Evolutionary conservation across 768 basidiomycete species (phyloP), one percentile per base, ranked within the genome.

Genomic region (Tricholoma sp.): DNA sequence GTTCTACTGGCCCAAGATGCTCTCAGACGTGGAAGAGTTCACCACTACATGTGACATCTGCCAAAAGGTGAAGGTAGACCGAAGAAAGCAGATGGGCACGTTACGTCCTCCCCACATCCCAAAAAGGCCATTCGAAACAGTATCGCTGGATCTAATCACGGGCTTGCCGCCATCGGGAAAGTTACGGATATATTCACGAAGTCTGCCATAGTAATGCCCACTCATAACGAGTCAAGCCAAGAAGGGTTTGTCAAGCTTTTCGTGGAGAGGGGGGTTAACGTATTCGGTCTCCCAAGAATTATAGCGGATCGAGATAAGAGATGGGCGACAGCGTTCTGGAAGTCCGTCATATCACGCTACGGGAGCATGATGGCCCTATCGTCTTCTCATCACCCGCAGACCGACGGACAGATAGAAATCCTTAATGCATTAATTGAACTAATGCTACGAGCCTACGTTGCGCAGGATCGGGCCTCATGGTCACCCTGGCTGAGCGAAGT

Each of bases 371-470:
- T 56, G 31, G 64, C 4, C 53, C 69, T 1, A 67, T 68, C 45
- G 69, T 68, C 1, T 36, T 65, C 2, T 65, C n/a, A 68, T 56
- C 69, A 72, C 54, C 69, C 69, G 1, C 65, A 70, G 63, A 65
- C 70, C 3, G 72, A 76, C 55, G 75, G 72, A 1, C 75, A 73
- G 57, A 73, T 67, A 0, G 70, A 76, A 60, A 57, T 68, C 0
- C 28, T 69, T 15, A 74, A 74, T 60, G n/a, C 71, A 71, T 57
- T 49, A 0, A 45, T 76, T 0, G 70, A 74, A 59, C 68, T 67
- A 6, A 56, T 63, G 2, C 36, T 74, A 9, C 56, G 70, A 15
- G 65, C 68, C 1, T 73, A 71, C 53, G 58, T 72, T 4, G 65
- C n/a, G n/a, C n/a, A n/a, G n/a, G n/a, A n/a, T n/a, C n/a, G 57